A percentile compares a stretch with the other conserved stretches of the same genome.
These are phyloP conservation scores for Coemansia sp. DNA, from an alignment of 192 early-diverging fungal species.

Conservation along the genomic window DNA sequence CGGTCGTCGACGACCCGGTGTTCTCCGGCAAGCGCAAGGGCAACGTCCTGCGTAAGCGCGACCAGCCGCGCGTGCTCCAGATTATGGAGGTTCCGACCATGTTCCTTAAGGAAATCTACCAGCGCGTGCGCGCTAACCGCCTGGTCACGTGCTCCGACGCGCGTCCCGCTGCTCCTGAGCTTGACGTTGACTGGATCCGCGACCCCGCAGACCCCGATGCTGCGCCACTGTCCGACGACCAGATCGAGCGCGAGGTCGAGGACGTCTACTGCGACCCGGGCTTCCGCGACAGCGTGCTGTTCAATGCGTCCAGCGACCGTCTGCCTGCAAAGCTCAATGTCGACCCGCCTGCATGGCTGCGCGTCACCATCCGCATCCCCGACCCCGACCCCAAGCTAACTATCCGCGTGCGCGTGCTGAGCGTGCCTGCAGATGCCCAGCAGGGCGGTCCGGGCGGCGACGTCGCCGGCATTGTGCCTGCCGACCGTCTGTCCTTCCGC, in stretches of 20 bases:
- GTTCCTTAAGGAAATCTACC: conserved; percentile 36
- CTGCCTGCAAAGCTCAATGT: conserved; percentile 49
- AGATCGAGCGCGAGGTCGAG: conserved; percentile 41
- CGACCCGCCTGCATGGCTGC: conserved; percentile 45
- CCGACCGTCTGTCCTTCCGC: conserved; percentile 33
- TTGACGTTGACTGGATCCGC: conserved; percentile 52
- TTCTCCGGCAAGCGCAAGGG: conserved; percentile 51
- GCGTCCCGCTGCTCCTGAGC: conserved; percentile 45
- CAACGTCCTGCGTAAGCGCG: conserved; percentile 57
- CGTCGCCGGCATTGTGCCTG: conserved; percentile 33
- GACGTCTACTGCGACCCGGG: conserved; percentile 56
- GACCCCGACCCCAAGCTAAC: conserved; percentile 35
- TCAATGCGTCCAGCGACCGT: conserved; percentile 55
- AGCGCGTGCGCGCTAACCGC: conserved; percentile 43
- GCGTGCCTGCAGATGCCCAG: conserved; percentile 9
- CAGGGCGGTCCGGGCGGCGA: background rate
- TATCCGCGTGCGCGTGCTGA: conserved; percentile 38
- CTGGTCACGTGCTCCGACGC: conserved; percentile 50
- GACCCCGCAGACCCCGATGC: conserved; percentile 24
- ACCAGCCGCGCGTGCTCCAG: conserved; percentile 55
- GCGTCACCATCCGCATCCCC: conserved; percentile 53
- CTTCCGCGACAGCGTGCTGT: conserved; percentile 52
- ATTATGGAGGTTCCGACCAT: conserved; percentile 55
- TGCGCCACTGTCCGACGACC: conserved; percentile 41
- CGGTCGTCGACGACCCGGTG: conserved; percentile 55